Evolutionary conservation across 2,329 filamentous ascomycete species (phyloP).

Genomic region (Aspergillus jensenii): DNA sequence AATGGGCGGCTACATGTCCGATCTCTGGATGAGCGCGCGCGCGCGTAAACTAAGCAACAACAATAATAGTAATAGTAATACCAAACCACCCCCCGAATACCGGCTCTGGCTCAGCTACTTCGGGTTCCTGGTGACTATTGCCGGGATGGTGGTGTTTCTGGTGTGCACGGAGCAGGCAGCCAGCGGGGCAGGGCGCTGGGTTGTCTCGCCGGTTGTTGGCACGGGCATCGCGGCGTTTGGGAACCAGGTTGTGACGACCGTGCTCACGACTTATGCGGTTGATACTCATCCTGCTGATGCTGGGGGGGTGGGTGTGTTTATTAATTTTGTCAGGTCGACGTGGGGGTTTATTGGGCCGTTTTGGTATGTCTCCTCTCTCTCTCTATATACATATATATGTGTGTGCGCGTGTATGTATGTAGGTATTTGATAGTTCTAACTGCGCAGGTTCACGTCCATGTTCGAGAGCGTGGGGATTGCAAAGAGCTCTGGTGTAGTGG

Average conservation of each 20-base stretch:
- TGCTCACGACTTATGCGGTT: slow-evolving; percentile 60
- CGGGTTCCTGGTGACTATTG: slow-evolving; percentile 52
- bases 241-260: slow-evolving; percentile 63
- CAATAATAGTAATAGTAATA: background rate
- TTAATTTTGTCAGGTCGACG: slow-evolving; percentile 54
- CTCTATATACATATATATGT: too few species aligned
- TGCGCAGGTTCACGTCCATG: slow-evolving; percentile 33
- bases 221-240: slow-evolving; percentile 54
- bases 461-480: slow-evolving; percentile 35
- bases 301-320: slow-evolving; percentile 59
- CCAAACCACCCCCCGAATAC: background rate
- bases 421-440: background rate
- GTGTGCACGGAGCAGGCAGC: slow-evolving; percentile 52
- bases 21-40: slow-evolving; percentile 55
- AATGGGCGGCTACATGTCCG: slow-evolving; percentile 55
- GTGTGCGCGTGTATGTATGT: too few species aligned
- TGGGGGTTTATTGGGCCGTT: slow-evolving; percentile 41
- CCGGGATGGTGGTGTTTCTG: slow-evolving; percentile 58
- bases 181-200: slow-evolving; percentile 45
- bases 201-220: slow-evolving; percentile 59
- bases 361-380: slow-evolving; percentile 26
- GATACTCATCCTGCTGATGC: slow-evolving; percentile 58
- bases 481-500: slow-evolving; percentile 27
- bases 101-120: slow-evolving; percentile 21
- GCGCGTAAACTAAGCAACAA: background rate